Evolutionary conservation across 306 rosid species (phyloP).

Genomic region (Dryas octopetala): DNA sequence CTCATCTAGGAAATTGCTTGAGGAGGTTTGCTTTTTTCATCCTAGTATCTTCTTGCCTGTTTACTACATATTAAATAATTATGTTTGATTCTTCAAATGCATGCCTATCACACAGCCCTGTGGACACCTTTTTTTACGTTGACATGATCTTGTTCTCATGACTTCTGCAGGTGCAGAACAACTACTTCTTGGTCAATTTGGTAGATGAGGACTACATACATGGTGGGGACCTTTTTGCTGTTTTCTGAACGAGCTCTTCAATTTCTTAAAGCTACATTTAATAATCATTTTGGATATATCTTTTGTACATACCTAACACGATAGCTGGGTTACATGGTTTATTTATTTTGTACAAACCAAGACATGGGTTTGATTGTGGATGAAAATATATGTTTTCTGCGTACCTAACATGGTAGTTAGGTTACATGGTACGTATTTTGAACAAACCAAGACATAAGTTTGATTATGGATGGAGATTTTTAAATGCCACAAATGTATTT

Average conservation of each 20-base stretch:
- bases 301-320: too few relatives aligned
- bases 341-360: too few relatives aligned
- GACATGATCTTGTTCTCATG: slow-evolving; percentile 1
- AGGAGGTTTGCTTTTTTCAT: slow-evolving; percentile 57
- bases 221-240: slow-evolving; percentile 57
- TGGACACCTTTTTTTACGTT: background rate
- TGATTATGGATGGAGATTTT: too few relatives aligned
- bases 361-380: too few relatives aligned
- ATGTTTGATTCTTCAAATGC: background rate
- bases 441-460: too few relatives aligned
- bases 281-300: too few relatives aligned
- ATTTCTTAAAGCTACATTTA: background rate
- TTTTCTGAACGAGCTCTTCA: slow-evolving; percentile 37
- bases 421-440: too few relatives aligned
- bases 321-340: too few relatives aligned
- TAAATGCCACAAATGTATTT: too few relatives aligned
- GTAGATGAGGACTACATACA: slow-evolving; percentile 78
- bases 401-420: too few relatives aligned
- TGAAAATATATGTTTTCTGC: too few relatives aligned
- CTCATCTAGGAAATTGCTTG: slow-evolving; percentile 73
- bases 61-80: background rate
- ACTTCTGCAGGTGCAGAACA: slow-evolving; percentile 61
- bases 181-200: slow-evolving; percentile 91
- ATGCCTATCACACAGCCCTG: background rate
- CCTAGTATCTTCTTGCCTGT: background rate